Base-by-base conservation (phyloP, 2,329 filamentous ascomycete species). In the Plenodomus biglobosus region DNA sequence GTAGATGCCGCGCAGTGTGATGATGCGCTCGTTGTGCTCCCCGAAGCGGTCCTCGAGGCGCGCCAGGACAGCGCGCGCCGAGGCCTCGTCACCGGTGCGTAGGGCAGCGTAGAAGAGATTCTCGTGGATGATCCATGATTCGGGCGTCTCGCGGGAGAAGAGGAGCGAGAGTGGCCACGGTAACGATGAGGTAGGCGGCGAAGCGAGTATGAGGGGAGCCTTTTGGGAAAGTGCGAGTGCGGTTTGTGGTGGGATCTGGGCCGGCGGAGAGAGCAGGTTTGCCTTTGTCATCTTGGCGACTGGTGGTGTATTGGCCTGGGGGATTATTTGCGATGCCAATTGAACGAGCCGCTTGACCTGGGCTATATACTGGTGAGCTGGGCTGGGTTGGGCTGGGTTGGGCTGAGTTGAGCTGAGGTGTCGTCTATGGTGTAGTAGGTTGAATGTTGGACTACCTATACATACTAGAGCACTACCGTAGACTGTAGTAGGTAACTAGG, bases 61-160 rank as follows among this genome's bases (percentile, higher is more conserved):
- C 64, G 88, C 83, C 32, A 97, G 80, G 66, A 88, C 89, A 60
- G 85, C 71, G 56, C 84, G 83, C 19, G 94, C 94, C 19, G 88
- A 83, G 55, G 83, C 76, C 61, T 95, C 87, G 71, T 97, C 89
- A 44, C 89, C 88, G 0, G 89, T 91, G 42, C 89, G 87, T 32
- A 99, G 81, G 64, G 89, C 94, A 22, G 90, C 85, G 27, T 94
- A 76, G 58, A 97, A 77, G 16, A 97, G 80, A 68, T 95, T 94
- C 75, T 97, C 92, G 72, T 94, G 88, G 37, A 83, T 84, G 15
- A 82, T 82, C 91, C 92, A 97, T 66, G 89, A 80, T 57, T 95
- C 90, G 45, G 88, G 79, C 0, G 85, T 85, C 69, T 96, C 92
- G 22, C 73, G 69, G 35, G 75, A 73, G 49, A 75, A 69, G 59